These are phyloP conservation scores for Basipetospora chlamydospora DNA, from an alignment of 2,329 filamentous ascomycete species.

Conservation along the genomic window DNA sequence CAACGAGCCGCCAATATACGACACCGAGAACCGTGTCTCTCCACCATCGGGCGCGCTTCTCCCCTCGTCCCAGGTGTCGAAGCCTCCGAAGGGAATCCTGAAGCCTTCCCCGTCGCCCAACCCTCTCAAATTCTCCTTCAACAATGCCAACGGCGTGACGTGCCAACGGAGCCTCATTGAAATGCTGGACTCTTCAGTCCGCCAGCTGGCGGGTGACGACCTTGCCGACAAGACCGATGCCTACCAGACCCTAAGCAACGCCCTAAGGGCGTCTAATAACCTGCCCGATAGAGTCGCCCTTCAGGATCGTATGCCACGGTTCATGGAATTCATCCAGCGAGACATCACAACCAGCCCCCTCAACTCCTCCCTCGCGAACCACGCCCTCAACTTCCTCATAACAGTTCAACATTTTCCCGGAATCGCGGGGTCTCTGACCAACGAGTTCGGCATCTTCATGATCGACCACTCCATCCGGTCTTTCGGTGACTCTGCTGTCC, in stretches of 20 bases:
- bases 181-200: conserved; percentile 74
- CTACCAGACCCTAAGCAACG: conserved; percentile 64
- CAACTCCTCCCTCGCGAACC: conserved; percentile 59
- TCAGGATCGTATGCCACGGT: conserved; percentile 58
- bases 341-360: conserved; percentile 49
- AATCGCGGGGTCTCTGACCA: conserved; percentile 55
- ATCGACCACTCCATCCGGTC: conserved; percentile 66
- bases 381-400: conserved; percentile 63
- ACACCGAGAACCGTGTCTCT: conserved; percentile 20
- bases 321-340: conserved; percentile 71
- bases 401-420: conserved; percentile 62
- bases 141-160: conserved; percentile 26
- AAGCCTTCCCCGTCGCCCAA: conserved; percentile 49
- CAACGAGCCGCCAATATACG: conserved; percentile 35
- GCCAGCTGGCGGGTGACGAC: conserved; percentile 64
- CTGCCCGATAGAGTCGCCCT: conserved; percentile 62
- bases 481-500: conserved; percentile 50
- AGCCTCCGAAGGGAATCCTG: conserved; percentile 55
- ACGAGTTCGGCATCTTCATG: conserved; percentile 68
- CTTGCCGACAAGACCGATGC: conserved; percentile 66
- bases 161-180: conserved; percentile 46
- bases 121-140: conserved; percentile 23
- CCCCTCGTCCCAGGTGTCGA: conserved; percentile 23
- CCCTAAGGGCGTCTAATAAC: conserved; percentile 68
- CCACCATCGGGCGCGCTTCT: conserved; percentile 25